Evolutionary conservation across 257 asterid genomes (phyloP).

Genomic region (Fraxinus pennsylvanica): DNA sequence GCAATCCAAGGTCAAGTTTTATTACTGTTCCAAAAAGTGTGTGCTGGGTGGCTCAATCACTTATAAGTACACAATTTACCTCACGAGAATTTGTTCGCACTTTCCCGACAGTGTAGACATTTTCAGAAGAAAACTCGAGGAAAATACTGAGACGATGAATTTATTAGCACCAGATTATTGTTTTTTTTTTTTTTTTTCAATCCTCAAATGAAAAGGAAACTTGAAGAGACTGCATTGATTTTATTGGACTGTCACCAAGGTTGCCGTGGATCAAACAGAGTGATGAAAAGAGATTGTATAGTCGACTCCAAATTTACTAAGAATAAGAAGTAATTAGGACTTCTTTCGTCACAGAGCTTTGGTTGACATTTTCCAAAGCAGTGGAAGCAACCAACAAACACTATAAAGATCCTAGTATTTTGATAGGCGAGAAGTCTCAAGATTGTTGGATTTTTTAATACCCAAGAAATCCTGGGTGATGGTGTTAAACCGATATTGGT

Average conservation of each 20-base stretch:
- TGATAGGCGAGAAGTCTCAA: neutral
- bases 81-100: too few relatives aligned
- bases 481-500: too few relatives aligned
- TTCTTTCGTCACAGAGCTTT: neutral
- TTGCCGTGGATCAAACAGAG: neutral
- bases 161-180: constrained; percentile 20
- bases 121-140: neutral
- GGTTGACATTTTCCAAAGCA: neutral
- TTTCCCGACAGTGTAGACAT: too few relatives aligned
- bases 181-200: neutral
- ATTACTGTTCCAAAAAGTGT: neutral
- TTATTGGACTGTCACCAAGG: neutral
- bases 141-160: neutral
- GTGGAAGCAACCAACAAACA: neutral
- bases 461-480: too few relatives aligned
- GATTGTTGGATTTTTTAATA: too few relatives aligned
- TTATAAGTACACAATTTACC: too few relatives aligned
- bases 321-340: neutral
- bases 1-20: neutral
- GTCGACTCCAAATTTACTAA: neutral
- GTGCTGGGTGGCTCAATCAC: too few relatives aligned
- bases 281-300: neutral
- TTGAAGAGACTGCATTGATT: neutral
- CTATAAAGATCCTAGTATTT: neutral
- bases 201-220: too few relatives aligned